Conservation (phyloP, 2,329 filamentous ascomycete species). For the Dothistroma septosporum region DNA sequence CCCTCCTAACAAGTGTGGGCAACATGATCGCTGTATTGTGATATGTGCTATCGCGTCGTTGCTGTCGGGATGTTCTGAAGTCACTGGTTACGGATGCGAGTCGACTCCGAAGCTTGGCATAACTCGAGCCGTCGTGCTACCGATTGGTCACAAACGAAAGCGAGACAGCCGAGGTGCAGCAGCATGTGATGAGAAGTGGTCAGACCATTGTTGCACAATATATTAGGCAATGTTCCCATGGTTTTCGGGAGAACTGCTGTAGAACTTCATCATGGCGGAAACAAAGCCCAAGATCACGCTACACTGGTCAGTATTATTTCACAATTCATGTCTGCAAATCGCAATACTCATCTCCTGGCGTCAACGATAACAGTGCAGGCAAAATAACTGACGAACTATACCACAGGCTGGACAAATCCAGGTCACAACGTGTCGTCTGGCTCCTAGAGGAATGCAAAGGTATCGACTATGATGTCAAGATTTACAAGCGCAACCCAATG, state of each 20-base stretch:
- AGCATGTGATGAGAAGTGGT: not conserved
- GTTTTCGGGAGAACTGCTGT: not conserved
- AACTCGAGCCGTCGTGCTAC: not conserved
- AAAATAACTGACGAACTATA: not conserved
- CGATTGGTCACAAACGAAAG: not conserved
- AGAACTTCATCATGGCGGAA: conserved; percentile 20
- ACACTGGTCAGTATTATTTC: conserved; percentile 52
- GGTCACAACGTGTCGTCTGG: conserved; percentile 79
- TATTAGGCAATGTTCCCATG: not conserved
- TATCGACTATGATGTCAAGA: conserved; percentile 72
- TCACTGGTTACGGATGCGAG: not conserved
- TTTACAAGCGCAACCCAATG: conserved; percentile 66
- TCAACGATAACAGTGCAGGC: not conserved
- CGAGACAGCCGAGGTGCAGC: not conserved
- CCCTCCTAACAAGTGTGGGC: conserved; percentile 34
- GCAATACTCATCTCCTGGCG: not conserved
- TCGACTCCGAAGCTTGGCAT: not conserved
- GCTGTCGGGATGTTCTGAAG: conserved; percentile 2
- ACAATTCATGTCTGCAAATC: not conserved
- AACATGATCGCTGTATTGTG: conserved; percentile 25
- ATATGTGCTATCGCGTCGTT: conserved; percentile 3
- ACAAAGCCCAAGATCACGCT: conserved; percentile 55
- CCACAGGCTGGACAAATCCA: conserved; percentile 73
- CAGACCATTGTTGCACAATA: not conserved
- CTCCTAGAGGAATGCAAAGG: conserved; percentile 73